Evolutionary conservation across 441 rosid genomes (phyloP), one percentile per base, ranked within the genome.

Genomic region (Populus hybrid): DNA sequence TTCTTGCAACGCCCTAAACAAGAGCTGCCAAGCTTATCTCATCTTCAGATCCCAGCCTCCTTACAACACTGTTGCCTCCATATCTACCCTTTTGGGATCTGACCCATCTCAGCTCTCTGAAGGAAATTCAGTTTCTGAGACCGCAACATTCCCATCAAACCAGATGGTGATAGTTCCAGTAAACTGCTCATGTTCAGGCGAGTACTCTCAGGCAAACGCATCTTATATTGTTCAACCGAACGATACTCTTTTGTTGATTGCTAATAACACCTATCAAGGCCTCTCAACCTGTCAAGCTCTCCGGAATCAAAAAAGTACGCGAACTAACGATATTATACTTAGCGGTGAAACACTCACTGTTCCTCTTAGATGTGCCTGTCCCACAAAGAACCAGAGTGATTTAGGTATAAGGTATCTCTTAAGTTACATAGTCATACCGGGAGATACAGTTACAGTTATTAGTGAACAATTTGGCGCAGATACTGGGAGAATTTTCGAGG

Each of bases 211-310:
- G 79, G 73, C 75, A 6, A 90, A 90, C 84, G 82, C 92, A 64
- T 81, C 86, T 20, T 90, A 87, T 77, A 73, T 86, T 30, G 83
- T 90, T 79, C 65, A 67, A 79, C 50, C 14, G 4, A 75, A 63
- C 0, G 84, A 92, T 6, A 67, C 23, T 0, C 75, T 77, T 61
- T 63, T 89, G 12, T 0, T 0, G 8, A 82, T 94, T 57, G 97
- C 94, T 5, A 90, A 88, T 68, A 63, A 84, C 70, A 91, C 92
- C 20, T 87, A 78, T 32, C 90, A 93, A 76, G 99, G 93, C 20
- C 88, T 94, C 26, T 86, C 97, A 3, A 93, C 94, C 3, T 92
- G 98, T 78, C 95, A 90, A 79, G 92, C 98, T 71, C 30, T 93
- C 69, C 79, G 74, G 79, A 78, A 79, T 67, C 88, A 88, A 80